Conservation (phyloP, 1,139 yeast genomes). For the Scheffersomyces titani region DNA sequence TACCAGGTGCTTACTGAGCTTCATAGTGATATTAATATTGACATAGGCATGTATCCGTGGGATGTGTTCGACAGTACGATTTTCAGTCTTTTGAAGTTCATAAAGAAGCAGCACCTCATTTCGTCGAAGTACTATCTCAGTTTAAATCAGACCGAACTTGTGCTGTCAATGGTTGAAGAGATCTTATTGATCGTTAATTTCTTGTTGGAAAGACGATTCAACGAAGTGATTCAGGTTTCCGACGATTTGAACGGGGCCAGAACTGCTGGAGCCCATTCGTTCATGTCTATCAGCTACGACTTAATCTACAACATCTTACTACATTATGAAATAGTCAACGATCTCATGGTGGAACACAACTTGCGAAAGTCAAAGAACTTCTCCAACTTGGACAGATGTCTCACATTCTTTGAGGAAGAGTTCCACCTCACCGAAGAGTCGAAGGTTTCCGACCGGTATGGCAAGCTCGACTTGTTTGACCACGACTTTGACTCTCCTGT, state of each 20-base stretch:
- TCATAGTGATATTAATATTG: conserved; percentile 5
- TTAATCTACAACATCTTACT: conserved; percentile 34
- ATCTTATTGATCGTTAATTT: conserved; percentile 25
- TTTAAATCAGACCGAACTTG: conserved; percentile 9
- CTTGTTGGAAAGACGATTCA: conserved; percentile 16
- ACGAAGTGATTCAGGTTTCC: conserved; percentile 13
- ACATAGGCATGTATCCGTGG: conserved; percentile 26
- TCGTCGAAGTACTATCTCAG: conserved; percentile 18
- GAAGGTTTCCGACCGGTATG: conserved; percentile 10
- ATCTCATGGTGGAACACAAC: conserved; percentile 11
- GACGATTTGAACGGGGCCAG: conserved; percentile 7
- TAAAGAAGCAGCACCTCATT: conserved; percentile 20
- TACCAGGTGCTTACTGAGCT: conserved; percentile 22
- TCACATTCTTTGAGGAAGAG: conserved; percentile 18
- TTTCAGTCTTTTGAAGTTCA: conserved; percentile 27
- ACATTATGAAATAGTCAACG: conserved; percentile 24
- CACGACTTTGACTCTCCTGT: conserved; percentile 35
- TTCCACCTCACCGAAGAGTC: conserved; percentile 23
- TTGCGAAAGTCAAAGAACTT: conserved; percentile 10
- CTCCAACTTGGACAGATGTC: conserved; percentile 18
- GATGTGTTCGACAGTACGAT: conserved; percentile 28
- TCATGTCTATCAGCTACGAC: conserved; percentile 22
- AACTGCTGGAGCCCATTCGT: conserved; percentile 10
- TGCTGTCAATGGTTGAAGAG: conserved; percentile 27
- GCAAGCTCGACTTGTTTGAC: conserved; percentile 19